A percentile compares a stretch with the other conserved stretches of the same genome.
These are phyloP conservation scores for Sextonia rubra DNA, from an alignment of 164 flowering plant species.

Conservation along the genomic window DNA sequence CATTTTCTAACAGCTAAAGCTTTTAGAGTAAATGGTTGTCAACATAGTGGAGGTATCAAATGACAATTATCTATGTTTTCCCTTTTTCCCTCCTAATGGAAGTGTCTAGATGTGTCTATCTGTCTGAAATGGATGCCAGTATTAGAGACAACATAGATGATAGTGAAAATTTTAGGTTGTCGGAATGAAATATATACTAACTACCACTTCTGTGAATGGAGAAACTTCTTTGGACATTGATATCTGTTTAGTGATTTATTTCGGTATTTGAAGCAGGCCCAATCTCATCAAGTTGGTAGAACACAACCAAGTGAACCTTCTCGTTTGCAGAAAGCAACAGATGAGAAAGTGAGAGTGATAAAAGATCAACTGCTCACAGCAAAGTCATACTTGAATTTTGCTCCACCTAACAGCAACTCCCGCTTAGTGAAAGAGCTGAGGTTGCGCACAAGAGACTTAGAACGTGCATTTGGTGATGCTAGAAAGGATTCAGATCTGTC, in stretches of 20 bases:
- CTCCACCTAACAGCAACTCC: conserved; percentile 60
- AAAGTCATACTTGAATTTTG: conserved; percentile 64
- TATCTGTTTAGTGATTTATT: neutral
- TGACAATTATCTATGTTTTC: neutral
- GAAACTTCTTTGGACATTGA: neutral
- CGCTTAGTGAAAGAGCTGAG: conserved; percentile 77
- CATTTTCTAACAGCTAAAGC: no score
- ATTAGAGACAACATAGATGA: neutral
- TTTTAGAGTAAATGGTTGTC: no score
- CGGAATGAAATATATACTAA: neutral
- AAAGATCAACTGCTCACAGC: conserved; percentile 87
- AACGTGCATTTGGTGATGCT: conserved; percentile 54
- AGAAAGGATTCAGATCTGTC: conserved; percentile 51
- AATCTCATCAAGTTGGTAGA: conserved; percentile 16
- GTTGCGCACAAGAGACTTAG: conserved; percentile 68
- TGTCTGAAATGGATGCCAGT: neutral
- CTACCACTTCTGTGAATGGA: neutral
- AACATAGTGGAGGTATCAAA: no score
- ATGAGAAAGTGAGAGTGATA: conserved; percentile 73
- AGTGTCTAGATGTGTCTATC: no score
- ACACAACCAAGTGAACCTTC: conserved; percentile 15
- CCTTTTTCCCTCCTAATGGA: no score
- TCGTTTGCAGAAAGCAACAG: conserved; percentile 27
- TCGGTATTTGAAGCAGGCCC: conserved; percentile 30
- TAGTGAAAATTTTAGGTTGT: no score